Evolutionary conservation across 2,329 filamentous ascomycete genomes (phyloP).

Genomic region (Alternaria metachromatica): DNA sequence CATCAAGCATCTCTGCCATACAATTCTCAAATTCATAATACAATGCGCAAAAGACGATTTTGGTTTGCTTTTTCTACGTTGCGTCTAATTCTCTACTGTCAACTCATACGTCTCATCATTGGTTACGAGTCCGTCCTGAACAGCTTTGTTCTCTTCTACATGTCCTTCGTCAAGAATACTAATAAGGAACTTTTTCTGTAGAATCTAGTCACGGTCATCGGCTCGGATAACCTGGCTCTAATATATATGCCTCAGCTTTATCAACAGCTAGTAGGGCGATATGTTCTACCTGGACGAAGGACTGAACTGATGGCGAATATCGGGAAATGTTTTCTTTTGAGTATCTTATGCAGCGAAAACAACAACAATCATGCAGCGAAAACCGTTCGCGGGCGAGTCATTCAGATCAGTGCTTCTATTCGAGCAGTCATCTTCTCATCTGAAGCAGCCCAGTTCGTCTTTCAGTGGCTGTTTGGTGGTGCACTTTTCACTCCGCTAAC

Average conservation of each 20-base stretch:
- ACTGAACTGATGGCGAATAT: background rate
- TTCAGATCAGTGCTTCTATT: fast-evolving
- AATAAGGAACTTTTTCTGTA: fast-evolving
- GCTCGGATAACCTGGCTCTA: background rate
- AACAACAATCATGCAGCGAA: background rate
- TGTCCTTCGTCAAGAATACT: background rate
- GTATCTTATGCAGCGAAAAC: background rate
- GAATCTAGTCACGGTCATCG: fast-evolving
- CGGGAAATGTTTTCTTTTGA: too few species aligned
- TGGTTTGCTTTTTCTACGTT: background rate
- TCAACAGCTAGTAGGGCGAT: background rate
- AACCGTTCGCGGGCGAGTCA: background rate
- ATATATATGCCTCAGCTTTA: background rate
- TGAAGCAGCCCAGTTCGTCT: background rate
- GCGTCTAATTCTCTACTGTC: fast-evolving
- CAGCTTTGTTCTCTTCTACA: fast-evolving
- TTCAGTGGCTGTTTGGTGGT: background rate
- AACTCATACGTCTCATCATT: background rate
- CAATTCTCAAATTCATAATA: fast-evolving
- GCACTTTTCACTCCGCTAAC: too few species aligned
- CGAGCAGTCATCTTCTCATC: background rate
- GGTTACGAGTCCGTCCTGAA: background rate
- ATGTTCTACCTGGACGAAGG: background rate
- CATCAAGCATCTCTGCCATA: background rate
- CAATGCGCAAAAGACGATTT: fast-evolving